Evolutionary conservation across 345 rosid species (phyloP), one percentile per base, ranked within the genome.

Genomic region (Nasturtium officinale): DNA sequence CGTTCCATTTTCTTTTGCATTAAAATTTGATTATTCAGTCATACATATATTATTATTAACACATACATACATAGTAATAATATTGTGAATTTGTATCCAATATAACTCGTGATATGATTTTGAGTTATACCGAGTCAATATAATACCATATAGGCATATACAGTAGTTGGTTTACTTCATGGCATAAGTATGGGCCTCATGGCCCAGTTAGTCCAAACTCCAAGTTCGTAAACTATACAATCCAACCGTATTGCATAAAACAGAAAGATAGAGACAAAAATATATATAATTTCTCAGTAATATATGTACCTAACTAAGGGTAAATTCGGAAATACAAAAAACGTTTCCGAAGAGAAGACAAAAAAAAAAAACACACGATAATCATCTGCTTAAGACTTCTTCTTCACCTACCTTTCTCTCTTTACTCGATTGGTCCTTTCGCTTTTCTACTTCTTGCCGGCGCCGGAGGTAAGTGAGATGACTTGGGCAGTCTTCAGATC

Each of bases 401-500:
- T 62, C 79, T 55, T 70, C 71, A 76, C 76, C 80, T 56, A 76
- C 68, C 80, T 26, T 16, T 58, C 72, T 58, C 48, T 67, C 74
- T 25, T 48, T 66, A 20, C 67, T 13, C 46, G 29, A 50, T 18
- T 65, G 8, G 33, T 59, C 37, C 46, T 35, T 61, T 32, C 5
- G 11, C 28, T 37, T 23, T 25, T 40, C 35, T 10, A 47, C 62
- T 10, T 30, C 42, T 58, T 43, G 53, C 56, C 69, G 60, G 72
- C 46, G 82, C 60, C 55, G 65, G 67, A 54, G 28, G 51, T 10
- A 69, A 55, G 37, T 74, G 76, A 69, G 55, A 79, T 79, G 82
- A 67, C 76, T 74, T 74, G 76, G 75, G 58, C 79, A 5, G 56
- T 70, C 7, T 40, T 79, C 45, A 74, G 79, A 74, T 79, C 82